These are phyloP conservation scores for Didymella glomerata DNA, from an alignment of 2,329 filamentous ascomycete genomes.

Conservation along the genomic window DNA sequence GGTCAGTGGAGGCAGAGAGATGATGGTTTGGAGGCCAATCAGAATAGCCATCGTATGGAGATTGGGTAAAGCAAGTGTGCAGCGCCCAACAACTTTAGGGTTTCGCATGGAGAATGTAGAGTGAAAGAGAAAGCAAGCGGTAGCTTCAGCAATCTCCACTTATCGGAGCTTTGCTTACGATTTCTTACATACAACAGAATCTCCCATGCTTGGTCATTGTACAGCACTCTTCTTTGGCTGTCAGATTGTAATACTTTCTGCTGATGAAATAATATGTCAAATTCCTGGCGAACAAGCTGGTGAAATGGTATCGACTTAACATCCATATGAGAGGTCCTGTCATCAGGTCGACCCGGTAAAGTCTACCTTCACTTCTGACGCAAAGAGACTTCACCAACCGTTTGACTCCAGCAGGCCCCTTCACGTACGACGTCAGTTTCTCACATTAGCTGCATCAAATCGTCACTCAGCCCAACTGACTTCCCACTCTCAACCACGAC, in stretches of 20 bases:
- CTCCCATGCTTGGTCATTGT: conserved; percentile 10
- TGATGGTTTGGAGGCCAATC: too few species aligned
- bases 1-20: too few species aligned
- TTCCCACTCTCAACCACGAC: neutral
- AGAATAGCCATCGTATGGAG: too few species aligned
- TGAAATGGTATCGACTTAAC: neutral
- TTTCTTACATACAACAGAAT: too few species aligned
- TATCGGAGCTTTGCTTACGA: too few species aligned
- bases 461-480: too few species aligned
- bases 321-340: too few species aligned
- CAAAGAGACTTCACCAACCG: neutral
- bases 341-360: too few species aligned
- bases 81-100: too few species aligned
- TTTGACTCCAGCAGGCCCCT: neutral
- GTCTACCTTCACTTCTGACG: neutral
- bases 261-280: neutral
- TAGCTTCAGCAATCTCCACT: neutral
- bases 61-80: too few species aligned
- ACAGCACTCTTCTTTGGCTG: conserved; percentile 1
- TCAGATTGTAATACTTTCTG: neutral
- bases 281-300: neutral
- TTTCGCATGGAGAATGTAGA: neutral
- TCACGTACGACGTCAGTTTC: neutral
- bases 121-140: neutral
- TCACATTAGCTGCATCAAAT: neutral